Conservation (phyloP, 2,329 filamentous ascomycete species). For the Cordyceps pruinosa region DNA sequence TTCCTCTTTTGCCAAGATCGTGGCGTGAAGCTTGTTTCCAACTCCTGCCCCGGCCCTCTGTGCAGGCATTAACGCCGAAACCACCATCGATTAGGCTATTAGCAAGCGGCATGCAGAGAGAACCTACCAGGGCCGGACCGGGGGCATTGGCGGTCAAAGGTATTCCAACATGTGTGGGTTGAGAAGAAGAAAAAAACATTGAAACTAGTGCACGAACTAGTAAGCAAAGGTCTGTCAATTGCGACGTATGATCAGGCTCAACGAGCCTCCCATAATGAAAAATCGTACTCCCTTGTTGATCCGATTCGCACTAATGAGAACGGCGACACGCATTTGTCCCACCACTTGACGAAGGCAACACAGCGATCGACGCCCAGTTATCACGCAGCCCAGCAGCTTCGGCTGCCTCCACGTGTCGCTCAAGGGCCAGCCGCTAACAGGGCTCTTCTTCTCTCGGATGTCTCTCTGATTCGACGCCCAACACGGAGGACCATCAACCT, state of each 20-base stretch:
- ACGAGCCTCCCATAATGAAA: neutral
- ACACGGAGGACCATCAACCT: neutral
- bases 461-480: neutral
- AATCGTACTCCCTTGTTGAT: slow-evolving; percentile 3
- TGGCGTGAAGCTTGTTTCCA: neutral
- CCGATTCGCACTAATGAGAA: slow-evolving; percentile 5
- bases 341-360: neutral
- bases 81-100: neutral
- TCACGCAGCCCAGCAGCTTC: neutral
- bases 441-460: no score
- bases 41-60: neutral
- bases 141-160: no score
- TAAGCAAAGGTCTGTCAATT: neutral
- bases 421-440: neutral
- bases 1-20: neutral
- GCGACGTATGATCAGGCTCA: neutral
- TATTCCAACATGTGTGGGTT: neutral
- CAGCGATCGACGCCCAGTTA: neutral
- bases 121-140: neutral
- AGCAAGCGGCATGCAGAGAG: neutral
- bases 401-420: slow-evolving; percentile 1
- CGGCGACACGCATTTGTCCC: neutral
- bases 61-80: neutral
- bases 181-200: neutral
- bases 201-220: neutral